Conservation (phyloP, 164 flowering plant genomes). For the Malania oleifera region DNA sequence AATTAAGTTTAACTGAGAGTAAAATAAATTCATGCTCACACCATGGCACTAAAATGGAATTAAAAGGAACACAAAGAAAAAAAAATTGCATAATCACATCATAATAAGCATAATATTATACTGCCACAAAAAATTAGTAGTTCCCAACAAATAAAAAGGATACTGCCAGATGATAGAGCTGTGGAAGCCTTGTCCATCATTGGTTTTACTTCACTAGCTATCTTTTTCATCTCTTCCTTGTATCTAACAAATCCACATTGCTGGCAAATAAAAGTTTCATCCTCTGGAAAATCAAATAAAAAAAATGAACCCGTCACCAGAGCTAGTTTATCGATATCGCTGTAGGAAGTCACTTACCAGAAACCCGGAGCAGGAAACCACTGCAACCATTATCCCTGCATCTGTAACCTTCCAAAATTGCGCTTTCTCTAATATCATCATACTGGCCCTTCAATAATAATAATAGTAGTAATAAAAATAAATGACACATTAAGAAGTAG, state of each 20-base stretch:
- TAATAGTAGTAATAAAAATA: not conserved
- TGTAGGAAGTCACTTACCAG: conserved; percentile 46
- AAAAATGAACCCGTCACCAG: not conserved
- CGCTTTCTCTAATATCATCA: conserved; percentile 83
- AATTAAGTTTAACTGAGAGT: not conserved
- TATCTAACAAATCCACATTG: conserved; percentile 66
- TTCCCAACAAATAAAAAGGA: conserved; percentile 32
- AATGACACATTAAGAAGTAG: too few relatives aligned
- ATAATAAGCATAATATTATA: not conserved
- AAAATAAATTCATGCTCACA: not conserved
- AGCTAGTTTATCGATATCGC: not conserved
- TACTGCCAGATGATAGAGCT: conserved; percentile 48
- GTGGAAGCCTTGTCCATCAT: conserved; percentile 47
- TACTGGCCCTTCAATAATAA: conserved; percentile 47
- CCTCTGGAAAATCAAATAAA: conserved; percentile 44
- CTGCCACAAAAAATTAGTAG: not conserved
- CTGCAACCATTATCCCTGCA: conserved; percentile 56
- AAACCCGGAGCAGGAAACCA: conserved; percentile 73
- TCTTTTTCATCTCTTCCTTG: conserved; percentile 52
- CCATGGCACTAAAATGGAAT: not conserved
- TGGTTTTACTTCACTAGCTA: conserved; percentile 43
- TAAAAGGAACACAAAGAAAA: not conserved
- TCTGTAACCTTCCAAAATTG: conserved; percentile 81
- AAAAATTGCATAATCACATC: not conserved
- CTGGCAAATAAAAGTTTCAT: conserved; percentile 69